A percentile compares a stretch with the other conserved stretches of the same genome.
phyloP scores from a whole-genome alignment of 495 filamentous ascomycete species.

The Aspergillus taichungensis region DNA sequence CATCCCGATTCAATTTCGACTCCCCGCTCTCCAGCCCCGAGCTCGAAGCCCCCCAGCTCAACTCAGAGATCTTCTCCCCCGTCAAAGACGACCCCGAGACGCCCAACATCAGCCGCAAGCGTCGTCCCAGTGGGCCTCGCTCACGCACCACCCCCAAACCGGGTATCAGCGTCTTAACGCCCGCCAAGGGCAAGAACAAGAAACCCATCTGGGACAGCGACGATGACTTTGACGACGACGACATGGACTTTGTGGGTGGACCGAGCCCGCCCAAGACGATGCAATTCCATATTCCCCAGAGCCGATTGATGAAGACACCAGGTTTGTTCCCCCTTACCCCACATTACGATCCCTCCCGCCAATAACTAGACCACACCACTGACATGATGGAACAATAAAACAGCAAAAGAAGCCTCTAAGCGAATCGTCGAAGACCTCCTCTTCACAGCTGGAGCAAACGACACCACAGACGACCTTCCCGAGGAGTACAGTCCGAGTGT shows the following conservation, averaged over 20 bases:
- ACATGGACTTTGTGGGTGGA: slow-evolving; percentile 45
- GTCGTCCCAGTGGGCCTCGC: slow-evolving; percentile 25
- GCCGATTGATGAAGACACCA: slow-evolving; percentile 81
- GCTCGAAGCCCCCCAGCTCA: slow-evolving; percentile 69
- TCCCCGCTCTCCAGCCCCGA: slow-evolving; percentile 71
- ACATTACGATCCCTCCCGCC: neutral
- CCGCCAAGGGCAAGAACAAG: slow-evolving; percentile 29
- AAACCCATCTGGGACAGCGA: slow-evolving; percentile 57
- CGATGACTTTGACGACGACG: slow-evolving; percentile 44
- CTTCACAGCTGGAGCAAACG: slow-evolving; percentile 57
- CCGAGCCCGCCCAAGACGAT: slow-evolving; percentile 95
- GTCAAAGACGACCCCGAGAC: slow-evolving; percentile 23
- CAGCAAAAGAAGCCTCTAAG: slow-evolving; percentile 82
- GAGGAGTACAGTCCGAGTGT: slow-evolving; percentile 68
- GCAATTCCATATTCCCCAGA: slow-evolving; percentile 87
- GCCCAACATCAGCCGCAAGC: slow-evolving; percentile 29
- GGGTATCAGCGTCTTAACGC: slow-evolving; percentile 72
- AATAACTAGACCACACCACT: neutral
- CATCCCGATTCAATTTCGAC: slow-evolving; percentile 24
- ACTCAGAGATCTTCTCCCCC: slow-evolving; percentile 79
- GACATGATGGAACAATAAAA: slow-evolving; percentile 1
- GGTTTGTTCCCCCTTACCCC: slow-evolving; percentile 44
- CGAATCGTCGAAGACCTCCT: slow-evolving; percentile 88
- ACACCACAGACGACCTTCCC: slow-evolving; percentile 33
- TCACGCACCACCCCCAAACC: slow-evolving; percentile 46